Evolutionary conservation across 345 rosid species (phyloP).

Genomic region (Ricinus communis): DNA sequence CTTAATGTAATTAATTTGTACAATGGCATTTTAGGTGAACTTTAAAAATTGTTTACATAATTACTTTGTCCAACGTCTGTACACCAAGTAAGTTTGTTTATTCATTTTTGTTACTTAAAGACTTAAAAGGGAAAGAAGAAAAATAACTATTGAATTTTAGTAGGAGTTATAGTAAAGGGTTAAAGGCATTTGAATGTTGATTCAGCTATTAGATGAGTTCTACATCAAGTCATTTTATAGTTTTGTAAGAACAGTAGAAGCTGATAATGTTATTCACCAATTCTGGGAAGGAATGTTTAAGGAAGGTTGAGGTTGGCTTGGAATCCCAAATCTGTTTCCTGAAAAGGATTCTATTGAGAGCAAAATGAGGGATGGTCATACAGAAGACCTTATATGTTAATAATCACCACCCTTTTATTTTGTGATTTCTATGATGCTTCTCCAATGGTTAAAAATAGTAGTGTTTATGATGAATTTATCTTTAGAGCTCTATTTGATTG

Average conservation of each 20-base stretch:
- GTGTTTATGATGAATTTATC: background rate
- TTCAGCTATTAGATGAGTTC: background rate
- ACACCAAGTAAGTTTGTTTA: background rate
- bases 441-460: background rate
- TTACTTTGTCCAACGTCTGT: background rate
- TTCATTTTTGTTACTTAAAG: constrained; percentile 3
- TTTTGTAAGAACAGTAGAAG: background rate
- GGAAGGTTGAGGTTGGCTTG: background rate
- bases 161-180: constrained; percentile 2
- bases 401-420: background rate
- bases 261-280: background rate
- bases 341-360: background rate
- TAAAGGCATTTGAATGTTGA: background rate
- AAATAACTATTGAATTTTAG: background rate
- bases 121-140: background rate
- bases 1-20: background rate
- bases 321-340: background rate
- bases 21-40: too few relatives aligned
- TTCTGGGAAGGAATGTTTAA: background rate
- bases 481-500: background rate
- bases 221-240: background rate
- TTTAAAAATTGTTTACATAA: too few relatives aligned
- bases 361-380: background rate
- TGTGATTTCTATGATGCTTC: constrained; percentile 1
- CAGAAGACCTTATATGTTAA: background rate